Base-by-base conservation (phyloP, 108 stramenopile genomes). In the Stephanodiscus triporus region DNA sequence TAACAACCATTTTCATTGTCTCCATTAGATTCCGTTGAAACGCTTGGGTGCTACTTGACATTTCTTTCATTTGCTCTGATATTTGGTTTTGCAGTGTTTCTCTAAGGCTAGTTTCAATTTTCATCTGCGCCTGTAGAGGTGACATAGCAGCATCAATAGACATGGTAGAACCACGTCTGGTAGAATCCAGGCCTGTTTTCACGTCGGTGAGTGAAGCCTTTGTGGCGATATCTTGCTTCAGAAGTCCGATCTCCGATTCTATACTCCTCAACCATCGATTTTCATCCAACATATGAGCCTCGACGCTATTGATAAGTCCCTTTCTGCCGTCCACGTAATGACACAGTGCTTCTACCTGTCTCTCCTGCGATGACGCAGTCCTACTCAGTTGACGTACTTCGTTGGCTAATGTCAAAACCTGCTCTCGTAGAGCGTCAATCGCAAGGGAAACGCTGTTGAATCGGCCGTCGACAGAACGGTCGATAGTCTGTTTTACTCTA, bases 371-470 rank as follows among this genome's bases (percentile, higher is more conserved):
- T 0, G 76, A 48, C 51, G 65, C 26, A n/a, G 51, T 48, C 32
- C 59, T 34, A 62, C 58, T 65, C 6, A 78, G 65, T 3, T 50
- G 38, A 47, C 66, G 64, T 17, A 71, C 26, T 67, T 78, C 77
- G 19, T 78, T 65, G 0, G 65, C 57, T 9, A 78, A 22, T 32
- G 40, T 36, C 14, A 42, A 30, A 3, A 78, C 66, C 57, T 78
- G 77, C 67, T 78, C 77, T n/a, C 66, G 57, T 23, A 78, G 48
- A 0, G 77, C 70, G 51, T 78, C 77, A 10, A 78, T 72, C 16
- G 77, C 70, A 3, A 45, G 27, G 6, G 77, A 60, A 17, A 57
- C 53, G 0, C 47, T 37, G 17, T 19, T 66, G 2, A 66, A 47
- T 56, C 72, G 71, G 16, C 71, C 70, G 37, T 78, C 53, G 20